Conservation (phyloP, 768 basidiomycete genomes). For the Podaxis sp. region DNA sequence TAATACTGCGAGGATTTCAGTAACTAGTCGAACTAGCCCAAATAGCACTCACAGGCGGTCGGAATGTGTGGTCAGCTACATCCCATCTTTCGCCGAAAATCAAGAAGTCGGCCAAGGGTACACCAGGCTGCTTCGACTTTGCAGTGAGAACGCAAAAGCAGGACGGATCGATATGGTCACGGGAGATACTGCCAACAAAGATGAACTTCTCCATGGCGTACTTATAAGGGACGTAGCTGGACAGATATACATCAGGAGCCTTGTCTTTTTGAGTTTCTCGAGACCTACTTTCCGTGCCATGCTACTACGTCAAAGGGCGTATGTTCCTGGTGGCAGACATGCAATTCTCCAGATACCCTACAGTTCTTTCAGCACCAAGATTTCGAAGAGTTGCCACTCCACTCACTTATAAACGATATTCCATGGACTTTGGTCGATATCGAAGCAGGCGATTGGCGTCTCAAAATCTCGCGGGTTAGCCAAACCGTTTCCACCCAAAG, state of each 20-base stretch:
- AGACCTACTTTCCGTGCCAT: slow-evolving; percentile 63
- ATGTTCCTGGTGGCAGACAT: slow-evolving; percentile 55
- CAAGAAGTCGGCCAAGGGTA: slow-evolving; percentile 62
- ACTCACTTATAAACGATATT: slow-evolving; percentile 52
- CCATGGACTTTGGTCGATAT: slow-evolving; percentile 63
- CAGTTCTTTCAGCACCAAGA: not conserved
- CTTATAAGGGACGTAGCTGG: slow-evolving; percentile 66
- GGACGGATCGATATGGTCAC: slow-evolving; percentile 70
- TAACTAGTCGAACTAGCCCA: not conserved
- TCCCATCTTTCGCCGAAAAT: slow-evolving; percentile 69
- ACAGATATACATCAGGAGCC: not conserved
- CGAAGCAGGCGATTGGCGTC: slow-evolving; percentile 61
- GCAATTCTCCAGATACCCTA: slow-evolving; percentile 56
- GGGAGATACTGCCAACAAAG: slow-evolving; percentile 62
- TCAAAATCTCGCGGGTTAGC: slow-evolving; percentile 68
- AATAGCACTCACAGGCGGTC: slow-evolving; percentile 48
- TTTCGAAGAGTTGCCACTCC: not conserved
- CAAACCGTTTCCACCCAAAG: slow-evolving; percentile 65
- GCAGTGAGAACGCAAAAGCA: slow-evolving; percentile 70
- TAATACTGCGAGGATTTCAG: slow-evolving; percentile 43
- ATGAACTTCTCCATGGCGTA: slow-evolving; percentile 65
- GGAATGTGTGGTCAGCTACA: slow-evolving; percentile 56
- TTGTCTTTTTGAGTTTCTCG: not conserved
- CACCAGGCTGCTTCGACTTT: slow-evolving; percentile 56
- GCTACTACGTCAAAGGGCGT: slow-evolving; percentile 75